These are phyloP conservation scores for Gracilaria gracilis DNA, from an alignment of 23 red algal genomes.

Conservation along the genomic window DNA sequence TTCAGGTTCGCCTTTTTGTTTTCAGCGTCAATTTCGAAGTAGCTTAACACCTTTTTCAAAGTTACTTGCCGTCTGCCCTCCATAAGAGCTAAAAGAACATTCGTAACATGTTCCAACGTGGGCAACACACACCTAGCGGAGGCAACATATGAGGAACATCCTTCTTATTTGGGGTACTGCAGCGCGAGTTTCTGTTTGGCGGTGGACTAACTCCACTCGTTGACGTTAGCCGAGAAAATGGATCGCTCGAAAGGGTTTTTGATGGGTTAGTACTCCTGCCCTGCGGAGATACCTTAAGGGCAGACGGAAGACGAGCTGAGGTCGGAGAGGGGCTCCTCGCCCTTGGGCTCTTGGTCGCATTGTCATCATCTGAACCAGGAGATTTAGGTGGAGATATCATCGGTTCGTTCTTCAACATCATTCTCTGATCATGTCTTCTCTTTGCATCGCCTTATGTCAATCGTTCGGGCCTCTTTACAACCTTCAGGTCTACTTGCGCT, in stretches of 20 bases:
- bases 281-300: constrained; percentile 16
- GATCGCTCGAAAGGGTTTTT: not conserved
- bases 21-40: constrained; percentile 44
- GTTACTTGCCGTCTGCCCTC: constrained; percentile 16
- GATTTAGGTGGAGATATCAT: constrained; percentile 22
- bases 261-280: not conserved
- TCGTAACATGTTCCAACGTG: constrained; percentile 16
- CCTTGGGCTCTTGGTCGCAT: constrained; percentile 9
- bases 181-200: constrained; percentile 23
- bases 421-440: constrained; percentile 30
- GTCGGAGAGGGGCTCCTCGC: constrained; percentile 16
- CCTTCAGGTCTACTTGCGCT: constrained; percentile 31
- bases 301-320: constrained; percentile 37
- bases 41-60: constrained; percentile 33
- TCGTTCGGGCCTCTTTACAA: constrained; percentile 9
- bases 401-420: constrained; percentile 69
- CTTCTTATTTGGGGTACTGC: constrained; percentile 37
- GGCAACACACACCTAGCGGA: constrained; percentile 26
- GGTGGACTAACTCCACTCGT: constrained; percentile 19
- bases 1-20: constrained; percentile 44
- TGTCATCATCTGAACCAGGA: constrained; percentile 37
- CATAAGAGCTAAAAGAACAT: constrained; percentile 43
- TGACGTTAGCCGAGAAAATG: not conserved
- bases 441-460: constrained; percentile 21
- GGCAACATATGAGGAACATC: constrained; percentile 55